phyloP scores from a whole-genome alignment of 495 filamentous ascomycete genomes.

The Collariella sp. region DNA sequence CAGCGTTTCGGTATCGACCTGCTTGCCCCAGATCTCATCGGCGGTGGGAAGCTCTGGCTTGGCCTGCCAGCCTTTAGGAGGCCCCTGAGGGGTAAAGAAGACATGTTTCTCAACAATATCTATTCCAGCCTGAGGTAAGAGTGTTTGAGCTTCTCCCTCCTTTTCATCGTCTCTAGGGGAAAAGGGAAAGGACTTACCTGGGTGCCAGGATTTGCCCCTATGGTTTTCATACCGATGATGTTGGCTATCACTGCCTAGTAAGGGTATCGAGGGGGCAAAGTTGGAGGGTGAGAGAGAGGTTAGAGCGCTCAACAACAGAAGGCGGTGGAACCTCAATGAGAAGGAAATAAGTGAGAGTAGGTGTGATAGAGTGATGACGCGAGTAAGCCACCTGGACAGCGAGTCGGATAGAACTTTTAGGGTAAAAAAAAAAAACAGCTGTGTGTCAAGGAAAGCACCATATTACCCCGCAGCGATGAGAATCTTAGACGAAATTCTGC shows the following conservation, averaged over 20 bases:
- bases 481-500: too few species aligned
- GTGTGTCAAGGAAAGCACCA: too few species aligned
- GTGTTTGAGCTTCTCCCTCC: neutral
- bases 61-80: slow-evolving; percentile 31
- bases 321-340: too few species aligned
- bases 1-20: slow-evolving; percentile 26
- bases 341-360: too few species aligned
- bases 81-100: slow-evolving; percentile 14
- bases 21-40: slow-evolving; percentile 29
- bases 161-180: too few species aligned
- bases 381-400: too few species aligned
- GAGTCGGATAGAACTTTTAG: too few species aligned
- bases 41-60: slow-evolving; percentile 39
- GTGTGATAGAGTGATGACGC: too few species aligned
- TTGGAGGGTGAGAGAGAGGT: neutral
- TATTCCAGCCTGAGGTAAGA: slow-evolving; percentile 8
- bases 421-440: too few species aligned
- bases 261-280: neutral
- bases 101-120: slow-evolving; percentile 26
- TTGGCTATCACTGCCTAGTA: neutral
- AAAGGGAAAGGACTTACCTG: neutral
- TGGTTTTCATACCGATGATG: neutral
- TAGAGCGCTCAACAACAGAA: too few species aligned
- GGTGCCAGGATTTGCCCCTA: neutral
- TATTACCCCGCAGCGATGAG: too few species aligned